Base-by-base conservation (phyloP, 306 rosid genomes). In the Canavalia ensiformis region DNA sequence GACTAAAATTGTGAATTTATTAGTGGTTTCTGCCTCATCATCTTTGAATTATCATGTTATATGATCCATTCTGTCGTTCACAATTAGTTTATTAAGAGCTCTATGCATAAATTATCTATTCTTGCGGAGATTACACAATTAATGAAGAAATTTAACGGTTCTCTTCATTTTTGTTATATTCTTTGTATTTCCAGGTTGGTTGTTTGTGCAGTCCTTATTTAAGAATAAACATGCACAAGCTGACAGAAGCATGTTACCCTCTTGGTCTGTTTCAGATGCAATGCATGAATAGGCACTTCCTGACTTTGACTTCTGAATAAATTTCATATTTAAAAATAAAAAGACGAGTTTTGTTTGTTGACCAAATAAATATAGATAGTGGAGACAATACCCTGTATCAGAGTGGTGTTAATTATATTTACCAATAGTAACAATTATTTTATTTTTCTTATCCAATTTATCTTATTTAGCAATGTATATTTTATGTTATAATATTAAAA, bases 181-280 rank as follows among this genome's bases (percentile, higher is more conserved):
- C 51, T 18, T 68, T 35, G 81, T n/a, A 75, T 75, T 46, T 76
- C 58, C 49, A 35, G 54, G 55, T 25, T 55, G 8, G 31, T 68
- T 62, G 83, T 56, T 69, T 55, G 58, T 37, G 77, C 34, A 12
- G 75, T 39, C 44, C 60, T 58, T 68, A 46, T 69, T 79, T n/a
- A 68, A 74, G 51, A 81, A 78, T 51, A 89, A 94, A 90, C 97
- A 88, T 88, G 98, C 78, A 84, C 84, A 83, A 75, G 97, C 87
- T 90, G 94, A 86, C 88, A 70, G 84, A 71, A 80, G 89, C 98
- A 92, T 91, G 97, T 92, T 91, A 91, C 89, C 82, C 81, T 85
- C 81, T 83, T 41, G 62, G 49, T 47, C 57, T 46, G 72, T 77
- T 66, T 76, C 87, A 81, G 81, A 87, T 86, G 85, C 88, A 84